Conservation (phyloP, 495 filamentous ascomycete species). For the Aspergillus nanangensis region DNA sequence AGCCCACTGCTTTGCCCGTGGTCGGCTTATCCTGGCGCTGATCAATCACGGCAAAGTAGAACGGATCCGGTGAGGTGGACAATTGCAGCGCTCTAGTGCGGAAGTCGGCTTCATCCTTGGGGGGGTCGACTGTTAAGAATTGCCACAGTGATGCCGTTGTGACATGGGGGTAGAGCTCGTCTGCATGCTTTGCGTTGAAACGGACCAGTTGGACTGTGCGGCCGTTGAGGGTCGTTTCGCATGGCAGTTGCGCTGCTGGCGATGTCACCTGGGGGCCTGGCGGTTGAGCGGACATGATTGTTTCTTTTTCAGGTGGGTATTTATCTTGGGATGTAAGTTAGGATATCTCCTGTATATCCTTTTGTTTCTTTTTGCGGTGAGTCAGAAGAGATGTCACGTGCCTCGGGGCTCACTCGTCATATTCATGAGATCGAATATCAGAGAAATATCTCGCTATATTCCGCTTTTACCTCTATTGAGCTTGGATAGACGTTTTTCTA, state of each 20-base stretch:
- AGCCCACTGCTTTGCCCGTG: slow-evolving; percentile 30
- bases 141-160: slow-evolving; percentile 35
- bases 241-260: slow-evolving; percentile 18
- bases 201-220: slow-evolving; percentile 35
- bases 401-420: too few relatives aligned
- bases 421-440: too few relatives aligned
- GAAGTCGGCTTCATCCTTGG: slow-evolving; percentile 26
- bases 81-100: too few relatives aligned
- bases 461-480: too few relatives aligned
- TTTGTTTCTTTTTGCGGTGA: too few relatives aligned
- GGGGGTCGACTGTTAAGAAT: slow-evolving; percentile 43
- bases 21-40: slow-evolving; percentile 9
- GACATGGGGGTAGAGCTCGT: slow-evolving; percentile 34
- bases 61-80: too few relatives aligned
- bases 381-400: too few relatives aligned
- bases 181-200: slow-evolving; percentile 29
- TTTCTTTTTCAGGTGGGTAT: not conserved
- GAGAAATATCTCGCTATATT: too few relatives aligned
- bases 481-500: too few relatives aligned
- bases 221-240: slow-evolving; percentile 23
- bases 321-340: not conserved
- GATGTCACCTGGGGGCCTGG: slow-evolving; percentile 19
- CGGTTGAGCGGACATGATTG: slow-evolving; percentile 4
- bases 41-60: slow-evolving; percentile 41
- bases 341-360: too few relatives aligned